Conservation (phyloP, 441 rosid species). For the Jatropha multifida region DNA sequence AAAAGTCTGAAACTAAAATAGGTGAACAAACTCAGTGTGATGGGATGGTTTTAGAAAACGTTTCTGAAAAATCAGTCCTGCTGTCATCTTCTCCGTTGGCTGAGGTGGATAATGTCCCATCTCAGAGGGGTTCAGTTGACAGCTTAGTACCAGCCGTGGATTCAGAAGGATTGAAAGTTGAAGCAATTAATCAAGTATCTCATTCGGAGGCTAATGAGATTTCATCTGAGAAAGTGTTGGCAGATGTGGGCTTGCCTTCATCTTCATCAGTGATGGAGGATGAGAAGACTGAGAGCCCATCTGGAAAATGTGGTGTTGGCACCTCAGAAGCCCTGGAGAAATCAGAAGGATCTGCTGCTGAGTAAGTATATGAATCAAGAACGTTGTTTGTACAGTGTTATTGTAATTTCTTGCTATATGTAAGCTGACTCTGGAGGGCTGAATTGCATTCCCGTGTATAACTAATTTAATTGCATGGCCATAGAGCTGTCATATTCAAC, state of each 20-base stretch:
- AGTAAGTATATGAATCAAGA: conserved; percentile 2
- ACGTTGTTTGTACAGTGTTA: conserved; percentile 12
- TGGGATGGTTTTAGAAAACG: not conserved
- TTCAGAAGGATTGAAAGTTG: conserved; percentile 10
- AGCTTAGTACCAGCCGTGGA: not conserved
- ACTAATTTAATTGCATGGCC: not conserved
- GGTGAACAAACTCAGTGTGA: not conserved
- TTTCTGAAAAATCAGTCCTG: not conserved
- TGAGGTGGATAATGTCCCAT: not conserved
- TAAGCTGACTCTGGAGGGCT: not conserved
- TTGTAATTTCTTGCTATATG: not conserved
- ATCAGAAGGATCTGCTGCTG: conserved; percentile 21
- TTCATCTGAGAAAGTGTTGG: conserved; percentile 4
- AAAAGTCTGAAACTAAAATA: no score
- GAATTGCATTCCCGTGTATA: not conserved
- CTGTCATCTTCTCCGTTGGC: not conserved
- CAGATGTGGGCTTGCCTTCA: not conserved
- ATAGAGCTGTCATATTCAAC: not conserved
- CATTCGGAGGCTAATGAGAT: conserved; percentile 6
- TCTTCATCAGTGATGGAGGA: conserved; percentile 5
- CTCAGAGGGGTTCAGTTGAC: conserved; percentile 8
- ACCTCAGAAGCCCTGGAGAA: conserved; percentile 15
- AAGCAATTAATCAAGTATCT: conserved; percentile 8
- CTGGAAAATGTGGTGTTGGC: not conserved
- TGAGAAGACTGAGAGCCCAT: conserved; percentile 7